phyloP scores from a whole-genome alignment of 1,284 basidiomycete genomes.

The Trametes hirsuta region DNA sequence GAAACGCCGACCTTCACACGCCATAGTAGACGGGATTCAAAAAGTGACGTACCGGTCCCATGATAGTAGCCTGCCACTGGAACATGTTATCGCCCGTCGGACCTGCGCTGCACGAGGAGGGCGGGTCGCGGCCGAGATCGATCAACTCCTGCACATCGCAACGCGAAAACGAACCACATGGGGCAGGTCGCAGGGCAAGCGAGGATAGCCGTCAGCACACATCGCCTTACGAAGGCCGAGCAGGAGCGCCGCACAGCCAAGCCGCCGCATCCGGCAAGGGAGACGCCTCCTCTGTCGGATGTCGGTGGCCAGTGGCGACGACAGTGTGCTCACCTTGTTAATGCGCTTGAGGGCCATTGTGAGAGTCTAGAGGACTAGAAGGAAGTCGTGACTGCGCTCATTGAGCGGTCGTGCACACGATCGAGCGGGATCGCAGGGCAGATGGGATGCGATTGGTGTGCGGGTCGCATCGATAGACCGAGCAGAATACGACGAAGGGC shows the following conservation, averaged over 20 bases:
- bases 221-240: background rate
- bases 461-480: slow-evolving; percentile 13
- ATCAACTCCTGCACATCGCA: slow-evolving; percentile 78
- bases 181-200: slow-evolving; percentile 1
- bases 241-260: slow-evolving; percentile 16
- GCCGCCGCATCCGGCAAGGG: slow-evolving; percentile 12
- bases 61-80: slow-evolving; percentile 97
- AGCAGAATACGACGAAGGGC: slow-evolving; percentile 4
- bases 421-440: slow-evolving; percentile 32
- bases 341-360: slow-evolving; percentile 97
- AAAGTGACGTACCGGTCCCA: slow-evolving; percentile 82
- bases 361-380: slow-evolving; percentile 34
- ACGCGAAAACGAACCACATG: background rate
- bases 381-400: slow-evolving; percentile 26
- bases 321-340: slow-evolving; percentile 79
- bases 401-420: slow-evolving; percentile 15
- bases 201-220: slow-evolving; percentile 26
- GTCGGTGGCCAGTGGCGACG: slow-evolving; percentile 3
- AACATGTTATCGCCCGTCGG: slow-evolving; percentile 97
- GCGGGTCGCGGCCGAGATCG: slow-evolving; percentile 97
- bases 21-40: slow-evolving; percentile 23
- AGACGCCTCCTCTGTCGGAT: slow-evolving; percentile 18
- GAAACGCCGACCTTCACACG: slow-evolving; percentile 17
- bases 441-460: slow-evolving; percentile 28
- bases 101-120: slow-evolving; percentile 96